Percentiles rank a stretch among this genome's conserved stretches.
These are phyloP conservation scores for Auriculariales sp. DNA, from an alignment of 768 basidiomycete species.

Conservation along the genomic window DNA sequence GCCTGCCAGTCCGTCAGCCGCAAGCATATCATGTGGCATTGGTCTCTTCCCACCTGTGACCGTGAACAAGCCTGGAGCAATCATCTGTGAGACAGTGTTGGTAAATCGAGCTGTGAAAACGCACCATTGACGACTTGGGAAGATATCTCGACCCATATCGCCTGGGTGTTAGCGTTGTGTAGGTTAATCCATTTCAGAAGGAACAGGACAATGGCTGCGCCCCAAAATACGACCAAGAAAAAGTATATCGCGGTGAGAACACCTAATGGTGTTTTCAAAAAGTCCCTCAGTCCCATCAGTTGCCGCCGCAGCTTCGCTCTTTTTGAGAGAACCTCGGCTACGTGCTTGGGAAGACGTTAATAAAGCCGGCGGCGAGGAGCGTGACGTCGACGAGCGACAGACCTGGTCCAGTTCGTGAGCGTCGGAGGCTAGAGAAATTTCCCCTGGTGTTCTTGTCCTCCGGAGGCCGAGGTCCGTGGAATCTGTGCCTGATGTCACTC, in stretches of 20 bases:
- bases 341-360: conserved; percentile 53
- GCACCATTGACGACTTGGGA: conserved; percentile 66
- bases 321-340: conserved; percentile 56
- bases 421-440: no score
- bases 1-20: not conserved
- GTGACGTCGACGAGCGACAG: not conserved
- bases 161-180: conserved; percentile 51
- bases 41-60: conserved; percentile 45
- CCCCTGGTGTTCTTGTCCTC: no score
- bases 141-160: conserved; percentile 69
- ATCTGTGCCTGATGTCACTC: conserved; percentile 52
- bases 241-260: conserved; percentile 61
- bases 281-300: conserved; percentile 62
- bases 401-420: conserved; percentile 8
- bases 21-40: not conserved
- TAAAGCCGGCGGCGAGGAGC: not conserved
- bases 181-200: conserved; percentile 53
- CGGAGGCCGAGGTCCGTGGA: conserved; percentile 16
- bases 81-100: conserved; percentile 14
- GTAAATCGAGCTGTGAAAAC: not conserved
- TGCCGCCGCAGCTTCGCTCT: conserved; percentile 41
- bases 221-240: conserved; percentile 78
- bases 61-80: conserved; percentile 50
- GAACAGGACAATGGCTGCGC: conserved; percentile 68
- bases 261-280: conserved; percentile 64